These are phyloP conservation scores for Debaryomyces tyrocola DNA, from an alignment of 805 yeast species.

Conservation along the genomic window DNA sequence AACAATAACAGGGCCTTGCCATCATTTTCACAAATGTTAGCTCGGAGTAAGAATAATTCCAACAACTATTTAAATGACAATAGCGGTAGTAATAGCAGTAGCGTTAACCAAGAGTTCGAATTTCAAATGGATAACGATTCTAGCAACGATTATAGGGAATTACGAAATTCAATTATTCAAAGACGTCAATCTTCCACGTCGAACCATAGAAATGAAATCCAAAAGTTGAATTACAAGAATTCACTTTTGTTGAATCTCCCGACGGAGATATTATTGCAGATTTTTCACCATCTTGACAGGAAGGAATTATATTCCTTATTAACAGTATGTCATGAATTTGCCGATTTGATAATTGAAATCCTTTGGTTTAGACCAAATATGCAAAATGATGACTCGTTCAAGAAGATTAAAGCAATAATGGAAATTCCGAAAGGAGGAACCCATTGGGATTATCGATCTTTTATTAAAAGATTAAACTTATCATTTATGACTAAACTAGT, in stretches of 20 bases:
- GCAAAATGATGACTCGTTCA: slow-evolving; percentile 48
- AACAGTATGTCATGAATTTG: slow-evolving; percentile 80
- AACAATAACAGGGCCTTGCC: not conserved
- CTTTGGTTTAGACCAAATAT: slow-evolving; percentile 87
- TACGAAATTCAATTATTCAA: slow-evolving; percentile 31
- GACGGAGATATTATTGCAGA: slow-evolving; percentile 61
- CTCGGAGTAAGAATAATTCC: not conserved
- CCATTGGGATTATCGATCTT: slow-evolving; percentile 64
- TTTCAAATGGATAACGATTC: slow-evolving; percentile 35
- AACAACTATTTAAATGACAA: not conserved
- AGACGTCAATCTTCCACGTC: slow-evolving; percentile 22
- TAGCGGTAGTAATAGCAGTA: not conserved
- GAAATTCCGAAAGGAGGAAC: slow-evolving; percentile 46
- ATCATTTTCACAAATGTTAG: not conserved
- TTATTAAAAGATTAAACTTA: slow-evolving; percentile 77
- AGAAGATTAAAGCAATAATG: slow-evolving; percentile 58
- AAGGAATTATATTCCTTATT: slow-evolving; percentile 62
- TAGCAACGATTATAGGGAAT: slow-evolving; percentile 31
- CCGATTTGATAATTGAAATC: slow-evolving; percentile 70
- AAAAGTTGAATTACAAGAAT: slow-evolving; percentile 20
- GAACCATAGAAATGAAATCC: slow-evolving; percentile 20
- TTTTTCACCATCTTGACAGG: slow-evolving; percentile 63
- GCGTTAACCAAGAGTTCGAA: slow-evolving; percentile 11
- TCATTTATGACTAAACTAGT: slow-evolving; percentile 70
- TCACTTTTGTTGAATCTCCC: slow-evolving; percentile 50